These are phyloP conservation scores for Alternaria sp. DNA, from an alignment of 2,329 filamentous ascomycete genomes.

Conservation along the genomic window DNA sequence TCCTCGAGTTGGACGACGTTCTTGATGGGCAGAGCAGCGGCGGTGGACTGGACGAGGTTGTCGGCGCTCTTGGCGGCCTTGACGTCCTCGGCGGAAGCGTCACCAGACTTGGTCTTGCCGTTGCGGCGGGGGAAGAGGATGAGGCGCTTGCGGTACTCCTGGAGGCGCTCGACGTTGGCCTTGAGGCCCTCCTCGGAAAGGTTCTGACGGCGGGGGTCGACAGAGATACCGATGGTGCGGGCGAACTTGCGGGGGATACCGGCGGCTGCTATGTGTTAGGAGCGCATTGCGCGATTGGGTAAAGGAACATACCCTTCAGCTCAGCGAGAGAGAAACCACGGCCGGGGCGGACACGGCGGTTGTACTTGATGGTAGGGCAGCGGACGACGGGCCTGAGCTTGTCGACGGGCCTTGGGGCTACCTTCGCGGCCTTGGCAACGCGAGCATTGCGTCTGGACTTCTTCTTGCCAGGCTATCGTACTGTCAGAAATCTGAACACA, in stretches of 20 bases:
- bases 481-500: conserved; percentile 48
- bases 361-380: conserved; percentile 76
- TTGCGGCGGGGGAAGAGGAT: conserved; percentile 97
- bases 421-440: conserved; percentile 90
- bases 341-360: conserved; percentile 94
- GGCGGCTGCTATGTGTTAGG: conserved; percentile 71
- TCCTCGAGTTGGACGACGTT: conserved; percentile 77
- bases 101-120: conserved; percentile 90
- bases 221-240: conserved; percentile 93
- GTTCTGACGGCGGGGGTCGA: conserved; percentile 96
- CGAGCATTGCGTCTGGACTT: conserved; percentile 88
- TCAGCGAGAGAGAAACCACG: conserved; percentile 97
- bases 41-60: conserved; percentile 60
- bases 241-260: conserved; percentile 94
- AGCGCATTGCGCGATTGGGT: neutral
- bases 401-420: conserved; percentile 97
- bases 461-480: conserved; percentile 87
- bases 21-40: conserved; percentile 73
- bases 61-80: conserved; percentile 67
- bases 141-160: conserved; percentile 94
- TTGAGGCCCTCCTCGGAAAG: conserved; percentile 93
- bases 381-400: conserved; percentile 94
- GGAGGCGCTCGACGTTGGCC: conserved; percentile 95
- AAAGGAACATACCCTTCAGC: conserved; percentile 79
- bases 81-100: conserved; percentile 83